These are phyloP conservation scores for Irpex sp. DNA, from an alignment of 1,284 basidiomycete species.

Conservation along the genomic window DNA sequence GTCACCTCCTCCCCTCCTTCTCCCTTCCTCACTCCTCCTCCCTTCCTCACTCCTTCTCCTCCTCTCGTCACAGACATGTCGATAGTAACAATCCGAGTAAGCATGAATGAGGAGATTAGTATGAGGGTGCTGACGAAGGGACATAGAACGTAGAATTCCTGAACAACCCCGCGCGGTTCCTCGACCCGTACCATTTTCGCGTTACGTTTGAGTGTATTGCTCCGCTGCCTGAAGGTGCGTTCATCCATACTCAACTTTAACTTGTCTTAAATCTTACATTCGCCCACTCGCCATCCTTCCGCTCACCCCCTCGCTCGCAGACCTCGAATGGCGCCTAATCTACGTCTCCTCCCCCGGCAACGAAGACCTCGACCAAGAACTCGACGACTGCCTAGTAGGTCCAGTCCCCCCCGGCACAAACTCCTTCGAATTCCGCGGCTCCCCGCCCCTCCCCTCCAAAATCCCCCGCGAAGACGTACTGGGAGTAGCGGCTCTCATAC, in stretches of 20 bases:
- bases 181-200: conserved; percentile 89
- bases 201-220: conserved; percentile 99
- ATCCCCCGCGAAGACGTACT: conserved; percentile 85
- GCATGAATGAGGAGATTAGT: not conserved
- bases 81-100: conserved; percentile 60
- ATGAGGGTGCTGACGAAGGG: not conserved
- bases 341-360: conserved; percentile 95
- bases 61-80: conserved; percentile 40
- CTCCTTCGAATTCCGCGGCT: conserved; percentile 93
- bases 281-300: not conserved
- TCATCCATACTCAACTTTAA: not conserved
- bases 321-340: conserved; percentile 96
- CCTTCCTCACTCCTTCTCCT: not conserved
- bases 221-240: conserved; percentile 81
- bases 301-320: conserved; percentile 36
- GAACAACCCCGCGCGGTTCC: conserved; percentile 91
- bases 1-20: not conserved
- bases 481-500: conserved; percentile 87
- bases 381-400: conserved; percentile 94
- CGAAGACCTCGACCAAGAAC: conserved; percentile 91
- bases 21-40: not conserved
- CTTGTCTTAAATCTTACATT: not conserved
- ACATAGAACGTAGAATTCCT: conserved; percentile 80
- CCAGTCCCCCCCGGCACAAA: conserved; percentile 95
- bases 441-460: conserved; percentile 65